Percentiles rank a stretch among this genome's conserved stretches.
These are phyloP conservation scores for Drechslerella dactyloides DNA, from an alignment of 2,329 filamentous ascomycete species.

Conservation along the genomic window DNA sequence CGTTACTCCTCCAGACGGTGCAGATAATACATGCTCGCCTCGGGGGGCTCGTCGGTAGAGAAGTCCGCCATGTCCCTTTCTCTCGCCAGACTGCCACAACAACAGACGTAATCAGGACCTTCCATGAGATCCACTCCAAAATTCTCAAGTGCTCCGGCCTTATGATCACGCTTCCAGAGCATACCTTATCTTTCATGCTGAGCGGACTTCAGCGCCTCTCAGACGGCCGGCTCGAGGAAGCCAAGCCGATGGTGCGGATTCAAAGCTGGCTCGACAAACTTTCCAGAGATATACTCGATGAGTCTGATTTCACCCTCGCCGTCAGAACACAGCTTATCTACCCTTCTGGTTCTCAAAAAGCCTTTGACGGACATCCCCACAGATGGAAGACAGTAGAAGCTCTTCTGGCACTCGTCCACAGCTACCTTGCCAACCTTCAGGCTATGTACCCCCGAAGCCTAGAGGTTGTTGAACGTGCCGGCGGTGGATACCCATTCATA, in stretches of 20 bases:
- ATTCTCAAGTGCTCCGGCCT: constrained; percentile 62
- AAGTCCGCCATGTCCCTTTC: constrained; percentile 66
- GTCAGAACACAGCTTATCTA: constrained; percentile 67
- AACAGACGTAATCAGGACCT: constrained; percentile 43
- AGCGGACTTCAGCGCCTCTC: constrained; percentile 67
- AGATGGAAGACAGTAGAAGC: constrained; percentile 62
- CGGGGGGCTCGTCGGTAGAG: constrained; percentile 64
- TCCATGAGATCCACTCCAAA: constrained; percentile 59
- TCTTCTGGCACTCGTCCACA: constrained; percentile 59
- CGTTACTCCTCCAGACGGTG: constrained; percentile 66
- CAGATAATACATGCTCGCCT: constrained; percentile 65
- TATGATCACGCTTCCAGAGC: constrained; percentile 68
- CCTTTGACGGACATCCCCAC: constrained; percentile 64
- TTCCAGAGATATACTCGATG: constrained; percentile 70
- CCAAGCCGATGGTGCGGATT: constrained; percentile 62
- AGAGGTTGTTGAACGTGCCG: constrained; percentile 60
- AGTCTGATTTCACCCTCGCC: constrained; percentile 66
- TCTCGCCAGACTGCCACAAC: constrained; percentile 62
- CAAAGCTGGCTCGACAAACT: constrained; percentile 63
- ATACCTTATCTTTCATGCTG: constrained; percentile 70
- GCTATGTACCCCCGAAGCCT: constrained; percentile 60
- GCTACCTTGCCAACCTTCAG: constrained; percentile 58
- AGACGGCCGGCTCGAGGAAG: constrained; percentile 60
- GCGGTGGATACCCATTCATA: constrained; percentile 64
- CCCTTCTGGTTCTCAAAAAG: constrained; percentile 62